Base-by-base conservation (phyloP, 495 filamentous ascomycete species). In the Jackrogersella minutella region DNA sequence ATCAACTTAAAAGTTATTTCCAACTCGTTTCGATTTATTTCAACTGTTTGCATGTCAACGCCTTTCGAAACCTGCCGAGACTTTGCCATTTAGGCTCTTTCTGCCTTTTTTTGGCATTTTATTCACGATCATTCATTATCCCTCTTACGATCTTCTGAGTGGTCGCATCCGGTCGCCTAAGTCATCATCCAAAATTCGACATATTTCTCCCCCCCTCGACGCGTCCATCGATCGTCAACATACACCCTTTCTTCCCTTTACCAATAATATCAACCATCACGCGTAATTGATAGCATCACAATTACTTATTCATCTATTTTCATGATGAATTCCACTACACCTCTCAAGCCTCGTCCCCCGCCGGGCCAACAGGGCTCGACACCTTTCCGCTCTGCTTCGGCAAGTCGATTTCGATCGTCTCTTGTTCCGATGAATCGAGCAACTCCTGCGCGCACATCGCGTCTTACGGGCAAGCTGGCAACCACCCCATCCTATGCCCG, bases 301-400 rank as follows among this genome's bases (percentile, higher is more conserved):
- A 58, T n/a, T 24, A 2, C 11, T 24, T 14, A 22, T 50, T 47
- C 16, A 33, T 19, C 21, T 30, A 44, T 28, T n/a, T 54, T 17
- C 50, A 66, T 19, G n/a, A 73, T 74, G 72, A 68, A 56, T 66
- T 61, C 66, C 19, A 56, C 21, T 8, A 74, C 70, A 11, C 72
- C 72, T 43, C 62, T 70, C 40, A 74, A 74, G 37, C 46, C 69
- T 57, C 72, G 72, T 51, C 69, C 72, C 13, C 53, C 66, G 11
- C 72, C 72, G 52, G 69, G 69, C 34, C 66, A 73, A 28, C 72
- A 66, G 49, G 72, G 72, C 46, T 74, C 69, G 41, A 70, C 72
- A n/a, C 72, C 72, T 22, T 74, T 73, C 46, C 70, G 72, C 34
- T 74, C 72, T 47, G 61, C 58, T 62, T 68, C 69, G 17, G 26